Conservation (phyloP, 2,329 filamentous ascomycete genomes). For the Rhynchosporium graminicola region DNA sequence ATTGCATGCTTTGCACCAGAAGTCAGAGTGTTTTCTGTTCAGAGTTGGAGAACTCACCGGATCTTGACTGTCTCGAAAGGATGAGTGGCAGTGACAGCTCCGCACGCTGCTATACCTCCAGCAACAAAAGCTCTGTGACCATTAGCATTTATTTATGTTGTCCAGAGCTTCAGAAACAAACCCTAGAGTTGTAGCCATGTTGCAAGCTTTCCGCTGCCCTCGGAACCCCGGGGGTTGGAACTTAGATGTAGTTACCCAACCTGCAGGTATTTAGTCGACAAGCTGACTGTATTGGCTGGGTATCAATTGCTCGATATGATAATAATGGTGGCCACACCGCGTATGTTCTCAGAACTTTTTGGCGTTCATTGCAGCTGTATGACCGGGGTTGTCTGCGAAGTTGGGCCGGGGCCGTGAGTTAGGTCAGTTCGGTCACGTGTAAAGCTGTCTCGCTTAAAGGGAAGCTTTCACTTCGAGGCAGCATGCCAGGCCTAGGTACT, state of each 20-base stretch:
- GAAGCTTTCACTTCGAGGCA: background rate
- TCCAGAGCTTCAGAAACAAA: constrained; percentile 36
- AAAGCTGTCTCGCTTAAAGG: background rate
- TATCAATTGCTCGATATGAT: constrained; percentile 3
- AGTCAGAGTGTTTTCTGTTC: constrained; percentile 24
- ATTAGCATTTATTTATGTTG: constrained; percentile 25
- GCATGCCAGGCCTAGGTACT: background rate
- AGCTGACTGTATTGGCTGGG: constrained; percentile 20
- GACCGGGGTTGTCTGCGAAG: background rate
- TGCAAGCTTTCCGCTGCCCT: constrained; percentile 30
- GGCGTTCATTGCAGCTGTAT: background rate
- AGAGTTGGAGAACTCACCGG: constrained; percentile 55
- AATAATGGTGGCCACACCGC: background rate
- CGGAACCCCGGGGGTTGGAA: constrained; percentile 22
- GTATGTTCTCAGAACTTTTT: constrained; percentile 13
- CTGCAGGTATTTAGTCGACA: background rate
- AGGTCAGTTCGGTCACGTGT: background rate
- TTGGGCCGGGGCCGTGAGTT: background rate
- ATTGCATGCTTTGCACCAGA: constrained; percentile 69
- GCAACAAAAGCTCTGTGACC: constrained; percentile 77
- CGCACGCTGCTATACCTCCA: constrained; percentile 94
- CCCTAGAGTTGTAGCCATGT: constrained; percentile 58
- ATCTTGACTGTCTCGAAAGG: constrained; percentile 99
- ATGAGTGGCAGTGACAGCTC: constrained; percentile 95
- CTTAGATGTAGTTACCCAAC: background rate